Conservation (phyloP, 345 rosid genomes). For the Linum lewisii region DNA sequence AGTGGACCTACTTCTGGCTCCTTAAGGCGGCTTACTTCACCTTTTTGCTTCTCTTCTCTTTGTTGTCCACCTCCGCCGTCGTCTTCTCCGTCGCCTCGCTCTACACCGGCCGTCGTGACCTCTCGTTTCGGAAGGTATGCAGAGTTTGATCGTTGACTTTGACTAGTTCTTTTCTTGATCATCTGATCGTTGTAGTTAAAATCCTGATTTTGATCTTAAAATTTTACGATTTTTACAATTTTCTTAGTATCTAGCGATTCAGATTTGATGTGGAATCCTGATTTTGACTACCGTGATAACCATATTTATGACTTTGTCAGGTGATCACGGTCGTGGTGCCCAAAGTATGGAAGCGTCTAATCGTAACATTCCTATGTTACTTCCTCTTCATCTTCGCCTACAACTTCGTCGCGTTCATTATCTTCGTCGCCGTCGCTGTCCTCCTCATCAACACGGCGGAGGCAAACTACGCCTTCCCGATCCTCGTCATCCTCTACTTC, state of each 20-base stretch:
- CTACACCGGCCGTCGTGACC: constrained; percentile 25
- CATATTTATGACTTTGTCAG: not conserved
- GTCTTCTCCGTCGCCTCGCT: constrained; percentile 44
- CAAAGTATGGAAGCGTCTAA: constrained; percentile 43
- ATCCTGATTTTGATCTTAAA: no score
- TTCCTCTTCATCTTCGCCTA: constrained; percentile 18
- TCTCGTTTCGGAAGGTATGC: constrained; percentile 23
- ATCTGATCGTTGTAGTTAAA: no score
- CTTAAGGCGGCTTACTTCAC: constrained; percentile 27
- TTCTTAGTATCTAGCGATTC: no score
- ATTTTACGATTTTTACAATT: no score
- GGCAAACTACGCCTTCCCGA: fast-evolving
- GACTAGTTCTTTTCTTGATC: no score
- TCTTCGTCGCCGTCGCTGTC: not conserved
- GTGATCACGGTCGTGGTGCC: constrained; percentile 35
- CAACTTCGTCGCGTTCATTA: not conserved
- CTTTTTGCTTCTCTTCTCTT: constrained; percentile 24
- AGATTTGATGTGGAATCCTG: no score
- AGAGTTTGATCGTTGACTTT: no score
- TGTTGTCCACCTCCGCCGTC: constrained; percentile 46
- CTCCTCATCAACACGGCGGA: not conserved
- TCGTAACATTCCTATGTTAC: constrained; percentile 34
- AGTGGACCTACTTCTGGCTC: constrained; percentile 19
- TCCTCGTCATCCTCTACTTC: constrained; percentile 2
- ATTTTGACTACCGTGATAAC: no score